Conservation (phyloP, 2,329 filamentous ascomycete genomes). For the Cladosporium sp. region DNA sequence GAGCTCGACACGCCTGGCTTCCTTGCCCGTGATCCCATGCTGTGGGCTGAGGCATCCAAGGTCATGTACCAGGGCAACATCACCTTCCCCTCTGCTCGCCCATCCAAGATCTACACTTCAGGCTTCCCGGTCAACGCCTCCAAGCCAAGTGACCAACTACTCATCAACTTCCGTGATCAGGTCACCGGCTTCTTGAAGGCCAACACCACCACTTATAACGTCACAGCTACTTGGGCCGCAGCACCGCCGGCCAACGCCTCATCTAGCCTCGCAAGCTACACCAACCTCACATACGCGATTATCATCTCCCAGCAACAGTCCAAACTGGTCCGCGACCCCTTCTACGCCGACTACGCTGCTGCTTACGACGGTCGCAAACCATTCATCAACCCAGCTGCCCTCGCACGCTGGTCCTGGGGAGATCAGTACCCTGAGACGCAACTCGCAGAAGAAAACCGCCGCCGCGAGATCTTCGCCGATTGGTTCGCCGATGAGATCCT, state of each 20-base stretch:
- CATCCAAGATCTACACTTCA: constrained; percentile 39
- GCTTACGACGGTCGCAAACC: constrained; percentile 43
- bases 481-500: constrained; percentile 49
- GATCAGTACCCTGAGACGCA: constrained; percentile 35
- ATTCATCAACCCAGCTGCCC: constrained; percentile 48
- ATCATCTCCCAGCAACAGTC: constrained; percentile 48
- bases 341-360: constrained; percentile 48
- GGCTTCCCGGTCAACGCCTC: constrained; percentile 39
- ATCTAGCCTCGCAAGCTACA: constrained; percentile 32
- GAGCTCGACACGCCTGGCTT: constrained; percentile 47
- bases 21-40: constrained; percentile 40
- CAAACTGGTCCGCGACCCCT: constrained; percentile 44
- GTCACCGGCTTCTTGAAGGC: constrained; percentile 41
- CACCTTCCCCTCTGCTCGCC: constrained; percentile 39
- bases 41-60: constrained; percentile 42
- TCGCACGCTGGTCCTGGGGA: constrained; percentile 47
- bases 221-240: constrained; percentile 34
- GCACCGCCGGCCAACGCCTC: constrained; percentile 29
- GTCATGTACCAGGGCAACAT: constrained; percentile 45
- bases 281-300: constrained; percentile 44
- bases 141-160: constrained; percentile 35
- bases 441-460: constrained; percentile 42
- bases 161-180: constrained; percentile 41
- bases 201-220: constrained; percentile 34
- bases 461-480: constrained; percentile 47